These are phyloP conservation scores for Penicillium silybi DNA, from an alignment of 495 filamentous ascomycete genomes.

Conservation along the genomic window DNA sequence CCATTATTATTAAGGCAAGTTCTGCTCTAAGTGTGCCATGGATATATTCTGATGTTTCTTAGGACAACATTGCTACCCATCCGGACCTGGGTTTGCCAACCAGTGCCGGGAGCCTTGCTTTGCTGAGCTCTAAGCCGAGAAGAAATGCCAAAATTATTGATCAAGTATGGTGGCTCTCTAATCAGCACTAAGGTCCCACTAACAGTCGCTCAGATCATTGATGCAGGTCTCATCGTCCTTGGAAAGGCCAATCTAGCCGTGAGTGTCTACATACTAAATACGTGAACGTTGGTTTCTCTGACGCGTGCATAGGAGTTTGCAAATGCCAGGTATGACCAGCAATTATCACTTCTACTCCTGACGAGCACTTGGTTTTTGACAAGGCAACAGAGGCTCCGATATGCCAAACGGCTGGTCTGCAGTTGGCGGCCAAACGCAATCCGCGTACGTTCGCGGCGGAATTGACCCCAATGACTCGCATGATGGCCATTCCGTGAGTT, in stretches of 20 bases:
- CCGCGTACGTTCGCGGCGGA: slow-evolving; percentile 38
- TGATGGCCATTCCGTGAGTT: slow-evolving; percentile 30
- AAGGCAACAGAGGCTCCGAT: slow-evolving; percentile 22
- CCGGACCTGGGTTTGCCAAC: slow-evolving; percentile 41
- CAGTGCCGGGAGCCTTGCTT: slow-evolving; percentile 39
- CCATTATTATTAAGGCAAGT: slow-evolving; percentile 26
- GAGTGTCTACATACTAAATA: not conserved
- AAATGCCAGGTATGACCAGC: slow-evolving; percentile 5
- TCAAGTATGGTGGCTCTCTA: slow-evolving; percentile 1
- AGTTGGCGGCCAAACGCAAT: slow-evolving; percentile 37
- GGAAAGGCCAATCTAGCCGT: slow-evolving; percentile 43
- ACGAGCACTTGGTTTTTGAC: slow-evolving; percentile 4
- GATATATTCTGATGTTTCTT: not conserved
- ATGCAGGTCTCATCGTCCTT: slow-evolving; percentile 44
- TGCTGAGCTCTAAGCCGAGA: slow-evolving; percentile 23
- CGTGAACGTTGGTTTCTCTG: not conserved
- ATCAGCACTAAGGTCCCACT: not conserved
- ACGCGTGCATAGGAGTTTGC: slow-evolving; percentile 8
- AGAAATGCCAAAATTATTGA: slow-evolving; percentile 27
- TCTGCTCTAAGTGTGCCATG: not conserved
- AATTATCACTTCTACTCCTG: not conserved
- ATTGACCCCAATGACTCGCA: slow-evolving; percentile 17
- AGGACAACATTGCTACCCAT: slow-evolving; percentile 35
- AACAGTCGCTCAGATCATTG: slow-evolving; percentile 23
- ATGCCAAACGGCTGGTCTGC: slow-evolving; percentile 44